Percentiles rank a stretch among this genome's conserved stretches.
These are phyloP conservation scores for Rhynchosporium agropyri DNA, from an alignment of 2,329 filamentous ascomycete genomes.

Conservation along the genomic window DNA sequence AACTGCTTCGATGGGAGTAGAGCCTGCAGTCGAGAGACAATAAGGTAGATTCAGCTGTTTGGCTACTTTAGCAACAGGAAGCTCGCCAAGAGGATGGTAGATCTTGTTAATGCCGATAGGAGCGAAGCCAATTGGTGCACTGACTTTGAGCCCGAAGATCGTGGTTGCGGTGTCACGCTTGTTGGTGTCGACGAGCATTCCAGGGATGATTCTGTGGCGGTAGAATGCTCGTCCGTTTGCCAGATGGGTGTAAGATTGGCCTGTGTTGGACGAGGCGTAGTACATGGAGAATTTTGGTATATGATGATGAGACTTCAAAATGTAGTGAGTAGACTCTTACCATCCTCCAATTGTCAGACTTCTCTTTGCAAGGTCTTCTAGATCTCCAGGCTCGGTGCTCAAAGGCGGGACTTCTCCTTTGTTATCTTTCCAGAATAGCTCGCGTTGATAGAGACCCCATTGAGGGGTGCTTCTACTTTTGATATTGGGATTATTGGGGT, in stretches of 20 bases:
- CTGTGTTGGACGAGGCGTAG: conserved; percentile 60
- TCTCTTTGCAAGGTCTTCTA: conserved; percentile 60
- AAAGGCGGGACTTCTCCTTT: conserved; percentile 53
- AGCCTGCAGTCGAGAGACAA: conserved; percentile 59
- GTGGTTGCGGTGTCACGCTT: conserved; percentile 56
- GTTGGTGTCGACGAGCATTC: conserved; percentile 63
- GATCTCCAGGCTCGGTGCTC: conserved; percentile 58
- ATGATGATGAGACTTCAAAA: not conserved
- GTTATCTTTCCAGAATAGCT: conserved; percentile 58
- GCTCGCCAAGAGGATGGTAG: conserved; percentile 60
- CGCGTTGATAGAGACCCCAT: conserved; percentile 56
- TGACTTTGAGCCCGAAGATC: conserved; percentile 62
- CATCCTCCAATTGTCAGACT: conserved; percentile 60
- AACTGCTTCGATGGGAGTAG: conserved; percentile 57
- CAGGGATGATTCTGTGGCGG: conserved; percentile 63
- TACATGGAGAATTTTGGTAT: conserved; percentile 41
- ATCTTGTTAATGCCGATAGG: conserved; percentile 69
- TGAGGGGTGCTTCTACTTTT: conserved; percentile 53
- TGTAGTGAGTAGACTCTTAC: conserved; percentile 32
- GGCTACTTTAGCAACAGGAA: conserved; percentile 61
- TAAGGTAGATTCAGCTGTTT: conserved; percentile 62
- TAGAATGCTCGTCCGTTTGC: conserved; percentile 67
- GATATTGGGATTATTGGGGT: conserved; percentile 56
- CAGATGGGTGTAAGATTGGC: conserved; percentile 53
- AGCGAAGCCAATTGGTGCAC: conserved; percentile 65